Base-by-base conservation (phyloP, 23 red algal genomes). In the Porphyridium purpureum region DNA sequence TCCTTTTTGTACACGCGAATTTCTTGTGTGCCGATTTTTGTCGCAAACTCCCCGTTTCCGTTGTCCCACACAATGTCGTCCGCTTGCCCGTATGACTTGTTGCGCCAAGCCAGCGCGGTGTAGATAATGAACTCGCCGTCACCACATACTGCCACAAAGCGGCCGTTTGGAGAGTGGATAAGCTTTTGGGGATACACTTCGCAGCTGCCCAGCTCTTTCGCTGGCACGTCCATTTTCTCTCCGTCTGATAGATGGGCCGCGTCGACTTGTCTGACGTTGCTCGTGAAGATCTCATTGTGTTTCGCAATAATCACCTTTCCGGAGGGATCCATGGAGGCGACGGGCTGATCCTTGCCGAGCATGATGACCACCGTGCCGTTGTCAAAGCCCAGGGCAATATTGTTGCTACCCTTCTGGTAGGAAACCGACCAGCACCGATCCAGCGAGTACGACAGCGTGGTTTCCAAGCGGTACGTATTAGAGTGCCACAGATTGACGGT, bases 71-170 rank as follows among this genome's bases (percentile, higher is more conserved):
- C 88, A n/a, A 94, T 66, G 47, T 92, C 71, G 36, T 94, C 88
- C 9, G 70, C 88, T 14, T 60, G 53, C 40, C 88, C 88, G 27
- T 84, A 94, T 2, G 78, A 73, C 64, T 94, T 94, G 62, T 94
- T 94, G 24, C 88, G 49, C 47, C 80, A 82, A 11, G 80, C 81
- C 29, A 94, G 55, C 11, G 88, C 88, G 27, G 88, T 94, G 49
- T 94, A 94, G 21, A 94, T 81, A 21, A 79, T 94, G 62, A 77
- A 94, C 74, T 94, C 88, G 8, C 88, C 88, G 48, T 94, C 88
- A 14, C 88, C 88, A 55, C 88, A 94, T 8, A 94, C 88, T 4
- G 88, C 77, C 9, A 94, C 78, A 64, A 94, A 94, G 21, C 88
- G 88, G 51, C 88, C 88, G 38, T 94, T 94, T 2, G 88, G 78